phyloP scores from a whole-genome alignment of 176 grass and related monocot species.

The Poa pratensis region DNA sequence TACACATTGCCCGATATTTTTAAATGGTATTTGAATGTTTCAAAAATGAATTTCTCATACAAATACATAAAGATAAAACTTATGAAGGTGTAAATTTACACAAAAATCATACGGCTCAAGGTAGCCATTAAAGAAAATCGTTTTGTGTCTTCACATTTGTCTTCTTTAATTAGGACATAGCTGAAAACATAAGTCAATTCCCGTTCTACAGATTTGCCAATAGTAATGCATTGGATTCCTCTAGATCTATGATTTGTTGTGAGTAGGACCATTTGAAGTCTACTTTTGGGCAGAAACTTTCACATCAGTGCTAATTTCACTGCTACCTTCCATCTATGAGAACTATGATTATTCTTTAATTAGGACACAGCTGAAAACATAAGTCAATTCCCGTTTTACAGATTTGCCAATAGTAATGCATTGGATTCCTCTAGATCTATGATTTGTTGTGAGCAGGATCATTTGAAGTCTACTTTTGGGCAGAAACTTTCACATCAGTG shows the following conservation, averaged over 20 bases:
- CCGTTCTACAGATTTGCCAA: neutral
- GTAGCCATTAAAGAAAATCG: no score
- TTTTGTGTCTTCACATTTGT: no score
- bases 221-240: slow-evolving; percentile 16
- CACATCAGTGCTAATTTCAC: neutral
- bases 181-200: no score
- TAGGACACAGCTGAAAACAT: no score
- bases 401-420: neutral
- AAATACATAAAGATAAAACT: no score
- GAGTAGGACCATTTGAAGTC: neutral
- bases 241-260: neutral
- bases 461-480: neutral
- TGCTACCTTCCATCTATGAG: neutral
- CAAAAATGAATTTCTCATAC: no score
- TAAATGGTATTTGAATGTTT: no score
- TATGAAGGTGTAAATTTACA: no score
- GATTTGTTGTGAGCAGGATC: neutral
- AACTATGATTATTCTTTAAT: no score
- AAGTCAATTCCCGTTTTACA: neutral
- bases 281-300: neutral
- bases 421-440: slow-evolving; percentile 5
- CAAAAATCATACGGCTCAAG: no score
- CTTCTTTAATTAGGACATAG: no score
- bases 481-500: neutral
- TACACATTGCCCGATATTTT: no score